Base-by-base conservation (phyloP, 2,329 filamentous ascomycete genomes). In the Pyricularia pennisetigena region DNA sequence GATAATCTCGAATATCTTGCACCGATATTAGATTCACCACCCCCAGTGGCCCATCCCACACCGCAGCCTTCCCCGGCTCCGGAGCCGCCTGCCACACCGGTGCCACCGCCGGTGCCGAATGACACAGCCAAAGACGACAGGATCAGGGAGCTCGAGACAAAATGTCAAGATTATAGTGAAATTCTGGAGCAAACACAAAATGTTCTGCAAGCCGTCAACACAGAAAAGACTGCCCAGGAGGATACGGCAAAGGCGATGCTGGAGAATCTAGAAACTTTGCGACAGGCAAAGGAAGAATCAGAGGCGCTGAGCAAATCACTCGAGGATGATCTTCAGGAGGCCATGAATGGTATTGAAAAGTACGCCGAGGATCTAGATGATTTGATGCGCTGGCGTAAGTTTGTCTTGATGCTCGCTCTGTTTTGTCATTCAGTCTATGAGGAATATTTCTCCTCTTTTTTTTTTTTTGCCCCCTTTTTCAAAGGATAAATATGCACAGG, bases 351-450 rank as follows among this genome's bases (percentile, higher is more conserved):
- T 24, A 23, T 68, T 62, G 64, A 68, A 35, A 66, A 64, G 32
- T 66, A 62, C 24, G 68, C 64, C 30, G 68, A 68, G 41, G 68
- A 68, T 30, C 64, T 68, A 5, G 68, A 68, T 20, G 57, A 35
- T 20, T 41, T 28, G 30, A 68, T 66, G 64, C 64, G 64, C 30
- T 68, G 68, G 68, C 20, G 49, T 62, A 28, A 62, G 59, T 61
- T 62, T 26, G 59, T 28, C 59, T 61, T 24, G n/a, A n/a, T 26
- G 20, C 4, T 49, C 7, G 41, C 16, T 49, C 7, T n/a, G 7
- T 10, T 16, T 49, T 5, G 3, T 49, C n/a, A 4, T 6, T 49
- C 20, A 14, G 16, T 4, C 14, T 49, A 49, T 8, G 16, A 49
- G 20, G 16, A 35, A 35, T 5, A 35, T 14, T 35, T 35, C 32